Percentiles rank a stretch among this genome's conserved stretches.
These are phyloP conservation scores for Retiboletus flavoniger DNA, from an alignment of 1,284 basidiomycete species.

Conservation along the genomic window DNA sequence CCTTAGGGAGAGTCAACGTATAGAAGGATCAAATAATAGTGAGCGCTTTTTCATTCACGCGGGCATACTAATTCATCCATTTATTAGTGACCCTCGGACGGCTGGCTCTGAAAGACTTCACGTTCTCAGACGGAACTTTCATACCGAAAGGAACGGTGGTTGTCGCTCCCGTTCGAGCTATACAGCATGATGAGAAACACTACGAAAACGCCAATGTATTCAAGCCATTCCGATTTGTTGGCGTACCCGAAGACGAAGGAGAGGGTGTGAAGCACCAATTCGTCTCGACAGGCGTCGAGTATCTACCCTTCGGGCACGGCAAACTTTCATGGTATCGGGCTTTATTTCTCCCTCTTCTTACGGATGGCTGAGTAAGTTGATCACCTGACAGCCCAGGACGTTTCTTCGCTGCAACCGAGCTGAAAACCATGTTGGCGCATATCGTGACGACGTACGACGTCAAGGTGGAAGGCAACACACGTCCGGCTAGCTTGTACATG, in stretches of 20 bases:
- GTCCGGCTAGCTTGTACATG: too few relatives aligned
- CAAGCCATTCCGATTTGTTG: neutral
- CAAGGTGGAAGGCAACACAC: too few relatives aligned
- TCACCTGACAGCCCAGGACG: constrained; percentile 1
- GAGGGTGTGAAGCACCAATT: neutral
- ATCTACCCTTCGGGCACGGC: too few relatives aligned
- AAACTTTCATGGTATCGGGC: neutral
- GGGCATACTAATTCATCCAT: neutral
- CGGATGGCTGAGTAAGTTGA: neutral
- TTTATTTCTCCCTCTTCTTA: neutral
- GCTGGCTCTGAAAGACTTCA: neutral
- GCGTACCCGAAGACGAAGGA: neutral
- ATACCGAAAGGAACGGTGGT: neutral
- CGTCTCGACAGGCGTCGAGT: neutral
- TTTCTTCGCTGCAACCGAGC: constrained; percentile 4
- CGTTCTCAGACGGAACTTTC: neutral
- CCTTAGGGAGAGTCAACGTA: too few relatives aligned
- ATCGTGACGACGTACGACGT: too few relatives aligned
- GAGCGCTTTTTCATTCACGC: too few relatives aligned
- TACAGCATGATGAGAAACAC: neutral
- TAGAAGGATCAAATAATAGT: too few relatives aligned
- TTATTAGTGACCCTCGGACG: neutral
- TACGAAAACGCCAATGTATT: neutral
- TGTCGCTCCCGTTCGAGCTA: neutral
- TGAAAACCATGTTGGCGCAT: constrained; percentile 11